Evolutionary conservation across 1,284 basidiomycete genomes (phyloP), one percentile per base, ranked within the genome.

Genomic region (Veloboletus limbatus): DNA sequence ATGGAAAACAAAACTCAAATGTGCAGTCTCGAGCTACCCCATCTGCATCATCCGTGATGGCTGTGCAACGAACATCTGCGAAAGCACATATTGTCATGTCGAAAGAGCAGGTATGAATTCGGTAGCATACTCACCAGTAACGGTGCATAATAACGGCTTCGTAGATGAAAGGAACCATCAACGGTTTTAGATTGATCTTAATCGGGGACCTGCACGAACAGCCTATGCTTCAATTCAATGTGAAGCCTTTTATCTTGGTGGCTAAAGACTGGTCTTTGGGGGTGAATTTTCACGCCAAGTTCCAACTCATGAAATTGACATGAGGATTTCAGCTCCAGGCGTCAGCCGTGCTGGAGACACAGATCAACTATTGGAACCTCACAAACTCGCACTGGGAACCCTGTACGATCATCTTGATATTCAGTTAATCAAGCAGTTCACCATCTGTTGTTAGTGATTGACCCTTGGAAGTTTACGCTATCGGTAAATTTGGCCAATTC

Each of bases 311-410:
- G 41, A 34, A 32, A 30, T 32, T 63, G 21, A 63, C 44, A 11
- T 14, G 18, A 17, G 47, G 14, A 35, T 30, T 45, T 25, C 54
- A 96, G 92, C 70, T 97, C 38, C 85, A 87, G 63, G 85, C 91
- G 8, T 85, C 82, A 4, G 90, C 86, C 0, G 85, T 88, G 0
- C 73, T 97, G 54, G 84, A 84, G 16, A 84, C 83, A 3, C 83
- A 87, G 45, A 88, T 98, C 63, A 93, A 88, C 55, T 99, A 97
- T 65, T 99, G 93, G 90, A 99, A 99, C 69, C 71, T 99, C 45
- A 87, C 89, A 22, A 96, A 97, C 63, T 99, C 97, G 38, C 94
- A 99, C 63, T 99, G 97, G 92, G 97, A 99, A 69, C 97, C 97
- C n/a, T 71, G 85, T 87, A 60, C 53, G 81, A 27, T 42, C 69